These are phyloP conservation scores for Globisporangium paddicum DNA, from an alignment of 352 stramenopile species.

Conservation along the genomic window DNA sequence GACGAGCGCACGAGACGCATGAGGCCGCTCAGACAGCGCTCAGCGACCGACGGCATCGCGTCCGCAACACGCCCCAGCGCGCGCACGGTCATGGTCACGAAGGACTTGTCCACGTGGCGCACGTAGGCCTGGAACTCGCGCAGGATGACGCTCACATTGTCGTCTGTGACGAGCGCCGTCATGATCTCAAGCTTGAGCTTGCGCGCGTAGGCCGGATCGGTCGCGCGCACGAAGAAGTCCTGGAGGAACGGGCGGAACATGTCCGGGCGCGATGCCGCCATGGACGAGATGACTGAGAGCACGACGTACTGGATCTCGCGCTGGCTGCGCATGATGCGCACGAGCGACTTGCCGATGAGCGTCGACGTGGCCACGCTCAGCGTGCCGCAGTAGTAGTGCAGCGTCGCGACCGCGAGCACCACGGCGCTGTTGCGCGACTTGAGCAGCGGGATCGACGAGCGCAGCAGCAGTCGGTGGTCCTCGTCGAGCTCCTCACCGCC, in stretches of 20 bases:
- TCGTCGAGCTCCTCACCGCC: conserved; percentile 88
- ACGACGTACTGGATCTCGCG: conserved; percentile 98
- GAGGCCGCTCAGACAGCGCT: conserved; percentile 89
- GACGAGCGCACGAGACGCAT: conserved; percentile 83
- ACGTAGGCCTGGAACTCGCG: conserved; percentile 97
- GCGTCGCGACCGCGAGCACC: conserved; percentile 93
- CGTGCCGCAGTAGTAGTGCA: conserved; percentile 97
- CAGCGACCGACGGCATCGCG: conserved; percentile 82
- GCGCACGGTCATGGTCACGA: conserved; percentile 92
- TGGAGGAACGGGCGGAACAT: conserved; percentile 96
- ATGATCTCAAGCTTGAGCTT: conserved; percentile 98
- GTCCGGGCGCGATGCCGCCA: conserved; percentile 92
- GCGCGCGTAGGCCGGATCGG: conserved; percentile 93
- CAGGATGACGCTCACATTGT: conserved; percentile 93
- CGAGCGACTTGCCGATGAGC: conserved; percentile 95
- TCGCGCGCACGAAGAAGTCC: conserved; percentile 96
- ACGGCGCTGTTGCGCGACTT: conserved; percentile 97
- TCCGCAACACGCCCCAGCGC: conserved; percentile 92
- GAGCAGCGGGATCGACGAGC: conserved; percentile 93
- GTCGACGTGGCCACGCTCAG: conserved; percentile 82
- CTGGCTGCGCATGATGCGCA: conserved; percentile 95
- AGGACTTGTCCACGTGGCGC: conserved; percentile 92
- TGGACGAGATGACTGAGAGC: conserved; percentile 90
- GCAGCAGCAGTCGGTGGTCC: conserved; percentile 95
- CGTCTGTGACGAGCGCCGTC: conserved; percentile 87